These are phyloP conservation scores for Vaccinium corymbosum DNA, from an alignment of 148 eudicot genomes.

Conservation along the genomic window DNA sequence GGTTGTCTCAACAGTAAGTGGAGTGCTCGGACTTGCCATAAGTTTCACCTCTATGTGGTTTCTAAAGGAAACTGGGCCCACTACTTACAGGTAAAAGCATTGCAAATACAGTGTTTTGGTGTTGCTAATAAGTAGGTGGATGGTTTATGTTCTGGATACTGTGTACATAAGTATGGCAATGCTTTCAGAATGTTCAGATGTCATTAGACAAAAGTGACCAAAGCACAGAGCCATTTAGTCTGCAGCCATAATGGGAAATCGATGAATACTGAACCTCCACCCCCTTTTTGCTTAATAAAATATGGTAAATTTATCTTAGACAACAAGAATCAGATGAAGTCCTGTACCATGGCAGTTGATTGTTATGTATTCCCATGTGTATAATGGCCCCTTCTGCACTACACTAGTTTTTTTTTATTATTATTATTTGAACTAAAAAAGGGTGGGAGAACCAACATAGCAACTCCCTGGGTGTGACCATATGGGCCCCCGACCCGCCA, in stretches of 20 bases:
- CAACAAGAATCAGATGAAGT: neutral
- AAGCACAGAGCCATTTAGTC: neutral
- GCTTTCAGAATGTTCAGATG: neutral
- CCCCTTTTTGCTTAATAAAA: neutral
- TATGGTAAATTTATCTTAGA: neutral
- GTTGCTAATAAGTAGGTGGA: neutral
- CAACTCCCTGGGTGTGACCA: too few species aligned
- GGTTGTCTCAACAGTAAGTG: constrained; percentile 78
- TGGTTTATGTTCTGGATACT: neutral
- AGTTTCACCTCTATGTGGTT: constrained; percentile 97
- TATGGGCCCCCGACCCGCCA: too few species aligned
- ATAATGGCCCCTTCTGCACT: neutral
- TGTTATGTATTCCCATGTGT: neutral
- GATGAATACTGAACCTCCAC: neutral
- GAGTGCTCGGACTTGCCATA: constrained; percentile 80
- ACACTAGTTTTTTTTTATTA: neutral
- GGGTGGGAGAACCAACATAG: too few species aligned
- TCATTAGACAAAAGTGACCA: neutral
- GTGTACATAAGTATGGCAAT: neutral
- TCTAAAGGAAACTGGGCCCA: constrained; percentile 73
- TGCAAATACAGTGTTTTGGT: neutral
- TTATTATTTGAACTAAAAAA: too few species aligned
- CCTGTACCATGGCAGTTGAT: neutral
- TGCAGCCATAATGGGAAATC: neutral
- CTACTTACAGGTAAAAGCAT: constrained; percentile 69